Conservation (phyloP, 2,329 filamentous ascomycete genomes). For the Botrytis medusae region DNA sequence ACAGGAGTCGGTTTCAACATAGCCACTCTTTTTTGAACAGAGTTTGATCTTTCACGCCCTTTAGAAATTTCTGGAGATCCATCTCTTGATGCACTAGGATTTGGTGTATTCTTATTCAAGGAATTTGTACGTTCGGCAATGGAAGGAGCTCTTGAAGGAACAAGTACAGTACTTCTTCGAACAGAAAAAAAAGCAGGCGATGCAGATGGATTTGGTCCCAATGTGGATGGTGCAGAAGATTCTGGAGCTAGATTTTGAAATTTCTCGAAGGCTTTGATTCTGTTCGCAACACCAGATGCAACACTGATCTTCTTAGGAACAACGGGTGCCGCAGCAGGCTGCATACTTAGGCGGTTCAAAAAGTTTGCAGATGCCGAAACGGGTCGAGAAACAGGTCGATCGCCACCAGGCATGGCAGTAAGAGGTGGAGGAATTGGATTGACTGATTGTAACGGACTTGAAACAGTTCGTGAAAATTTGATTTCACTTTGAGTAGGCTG, state of each 20-base stretch:
- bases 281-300: slow-evolving; percentile 86
- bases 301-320: slow-evolving; percentile 73
- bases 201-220: slow-evolving; percentile 43
- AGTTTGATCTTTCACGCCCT: slow-evolving; percentile 36
- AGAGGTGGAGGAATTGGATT: slow-evolving; percentile 42
- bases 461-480: slow-evolving; percentile 39
- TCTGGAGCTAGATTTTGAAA: slow-evolving; percentile 55
- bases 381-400: slow-evolving; percentile 35
- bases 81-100: slow-evolving; percentile 45
- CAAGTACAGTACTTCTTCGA: slow-evolving; percentile 45
- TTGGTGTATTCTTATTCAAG: slow-evolving; percentile 40
- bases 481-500: slow-evolving; percentile 34
- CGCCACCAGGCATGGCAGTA: slow-evolving; percentile 43
- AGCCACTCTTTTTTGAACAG: slow-evolving; percentile 35
- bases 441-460: slow-evolving; percentile 41
- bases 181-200: slow-evolving; percentile 59
- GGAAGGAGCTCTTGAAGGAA: slow-evolving; percentile 41
- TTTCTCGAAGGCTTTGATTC: slow-evolving; percentile 90
- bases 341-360: slow-evolving; percentile 55
- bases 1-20: slow-evolving; percentile 30
- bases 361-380: slow-evolving; percentile 55
- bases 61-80: slow-evolving; percentile 47
- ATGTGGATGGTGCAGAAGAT: slow-evolving; percentile 26
- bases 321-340: slow-evolving; percentile 48
- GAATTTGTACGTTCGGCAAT: slow-evolving; percentile 43